Evolutionary conservation across 73 alveolate genomes (phyloP).

Genomic region (Stentor coeruleus): DNA sequence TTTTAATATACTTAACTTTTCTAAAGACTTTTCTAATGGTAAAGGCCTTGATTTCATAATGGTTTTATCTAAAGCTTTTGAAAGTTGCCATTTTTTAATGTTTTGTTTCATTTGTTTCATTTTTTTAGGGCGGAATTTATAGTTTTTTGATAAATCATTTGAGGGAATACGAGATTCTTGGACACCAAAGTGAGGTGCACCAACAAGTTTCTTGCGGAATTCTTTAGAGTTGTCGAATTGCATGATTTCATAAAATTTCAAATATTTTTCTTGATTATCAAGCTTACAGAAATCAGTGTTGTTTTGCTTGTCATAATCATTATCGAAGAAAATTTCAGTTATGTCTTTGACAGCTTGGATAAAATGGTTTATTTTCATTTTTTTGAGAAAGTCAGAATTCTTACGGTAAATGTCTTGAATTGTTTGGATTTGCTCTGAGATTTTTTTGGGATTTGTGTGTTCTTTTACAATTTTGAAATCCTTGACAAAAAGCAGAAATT

Average conservation of each 20-base stretch:
- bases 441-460: background rate
- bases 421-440: background rate
- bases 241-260: background rate
- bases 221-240: background rate
- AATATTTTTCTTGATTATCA: background rate
- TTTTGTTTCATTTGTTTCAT: background rate
- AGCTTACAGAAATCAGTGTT: background rate
- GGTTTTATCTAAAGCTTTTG: background rate
- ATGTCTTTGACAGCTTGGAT: background rate
- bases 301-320: constrained; percentile 4
- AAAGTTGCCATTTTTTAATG: background rate
- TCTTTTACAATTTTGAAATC: background rate
- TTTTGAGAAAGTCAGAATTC: background rate
- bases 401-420: background rate
- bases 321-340: background rate
- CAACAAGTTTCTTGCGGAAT: background rate
- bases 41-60: too few relatives aligned
- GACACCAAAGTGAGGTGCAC: background rate
- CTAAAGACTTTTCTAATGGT: too few relatives aligned
- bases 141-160: constrained; percentile 8
- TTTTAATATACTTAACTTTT: too few relatives aligned
- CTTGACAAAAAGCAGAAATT: background rate
- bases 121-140: background rate
- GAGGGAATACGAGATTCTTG: background rate
- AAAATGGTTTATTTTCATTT: background rate